phyloP scores from a whole-genome alignment of 2,329 filamentous ascomycete genomes.

The Drechslerella dactyloides region DNA sequence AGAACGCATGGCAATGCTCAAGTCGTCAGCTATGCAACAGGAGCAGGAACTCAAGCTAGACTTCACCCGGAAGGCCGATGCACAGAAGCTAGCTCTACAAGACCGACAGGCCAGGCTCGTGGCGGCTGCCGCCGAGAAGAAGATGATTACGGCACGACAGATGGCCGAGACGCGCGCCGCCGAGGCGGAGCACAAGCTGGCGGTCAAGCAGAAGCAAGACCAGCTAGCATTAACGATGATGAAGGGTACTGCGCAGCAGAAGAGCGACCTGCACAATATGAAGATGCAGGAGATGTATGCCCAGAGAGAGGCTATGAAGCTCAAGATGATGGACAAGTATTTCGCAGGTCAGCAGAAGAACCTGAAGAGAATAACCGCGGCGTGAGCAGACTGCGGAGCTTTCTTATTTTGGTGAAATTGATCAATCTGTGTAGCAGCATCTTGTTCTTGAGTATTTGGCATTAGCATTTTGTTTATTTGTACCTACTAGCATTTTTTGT shows the following conservation, averaged over 20 bases:
- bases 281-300: slow-evolving; percentile 15
- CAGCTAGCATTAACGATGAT: slow-evolving; percentile 13
- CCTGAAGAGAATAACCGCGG: slow-evolving; percentile 19
- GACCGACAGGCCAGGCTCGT: slow-evolving; percentile 3
- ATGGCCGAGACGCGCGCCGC: slow-evolving; percentile 8
- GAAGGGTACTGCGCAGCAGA: slow-evolving; percentile 20
- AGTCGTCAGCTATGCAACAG: slow-evolving; percentile 11
- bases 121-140: slow-evolving; percentile 8
- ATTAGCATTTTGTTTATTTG: neutral
- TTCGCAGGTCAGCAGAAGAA: slow-evolving; percentile 14
- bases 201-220: slow-evolving; percentile 17
- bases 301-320: slow-evolving; percentile 15
- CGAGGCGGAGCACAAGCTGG: slow-evolving; percentile 12
- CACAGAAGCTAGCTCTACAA: slow-evolving; percentile 11
- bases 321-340: slow-evolving; percentile 15
- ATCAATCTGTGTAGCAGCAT: neutral
- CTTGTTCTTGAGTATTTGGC: neutral
- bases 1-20: slow-evolving; percentile 10
- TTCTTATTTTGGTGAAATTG: neutral
- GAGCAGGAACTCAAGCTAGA: slow-evolving; percentile 19
- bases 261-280: slow-evolving; percentile 12
- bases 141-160: slow-evolving; percentile 5
- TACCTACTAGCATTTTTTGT: neutral
- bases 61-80: slow-evolving; percentile 12
- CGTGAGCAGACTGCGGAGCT: neutral